phyloP scores from a whole-genome alignment of 768 basidiomycete genomes.

The Postia placenta region DNA sequence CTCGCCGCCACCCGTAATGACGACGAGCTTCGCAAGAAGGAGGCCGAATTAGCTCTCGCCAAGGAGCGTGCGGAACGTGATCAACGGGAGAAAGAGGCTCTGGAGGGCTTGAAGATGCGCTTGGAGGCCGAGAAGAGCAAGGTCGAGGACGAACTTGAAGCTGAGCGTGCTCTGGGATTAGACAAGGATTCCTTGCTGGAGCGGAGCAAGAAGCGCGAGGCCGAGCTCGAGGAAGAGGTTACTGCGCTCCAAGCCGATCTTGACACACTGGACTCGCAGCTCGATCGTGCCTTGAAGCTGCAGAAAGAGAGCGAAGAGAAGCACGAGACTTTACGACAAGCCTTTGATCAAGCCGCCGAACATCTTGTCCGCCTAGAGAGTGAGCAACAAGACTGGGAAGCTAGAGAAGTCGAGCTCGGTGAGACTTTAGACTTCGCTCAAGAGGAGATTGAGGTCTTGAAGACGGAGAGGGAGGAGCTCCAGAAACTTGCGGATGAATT shows the following conservation, averaged over 20 bases:
- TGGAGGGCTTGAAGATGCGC: slow-evolving; percentile 77
- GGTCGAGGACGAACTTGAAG: slow-evolving; percentile 76
- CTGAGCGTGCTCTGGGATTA: slow-evolving; percentile 69
- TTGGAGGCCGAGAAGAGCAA: slow-evolving; percentile 80
- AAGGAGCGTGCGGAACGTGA: slow-evolving; percentile 88
- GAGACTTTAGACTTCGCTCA: slow-evolving; percentile 54
- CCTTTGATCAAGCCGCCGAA: slow-evolving; percentile 81
- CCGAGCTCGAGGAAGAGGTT: slow-evolving; percentile 82
- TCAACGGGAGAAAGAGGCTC: slow-evolving; percentile 67
- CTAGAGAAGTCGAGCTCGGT: slow-evolving; percentile 56
- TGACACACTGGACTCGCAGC: slow-evolving; percentile 78
- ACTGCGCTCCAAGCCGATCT: slow-evolving; percentile 74
- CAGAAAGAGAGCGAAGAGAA: slow-evolving; percentile 81
- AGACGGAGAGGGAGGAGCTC: slow-evolving; percentile 54
- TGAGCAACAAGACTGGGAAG: slow-evolving; percentile 63
- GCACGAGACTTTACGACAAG: slow-evolving; percentile 59
- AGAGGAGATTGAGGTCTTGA: slow-evolving; percentile 51
- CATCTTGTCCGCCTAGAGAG: slow-evolving; percentile 78
- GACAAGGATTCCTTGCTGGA: slow-evolving; percentile 84
- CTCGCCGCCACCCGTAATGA: slow-evolving; percentile 90
- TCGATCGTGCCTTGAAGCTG: slow-evolving; percentile 70
- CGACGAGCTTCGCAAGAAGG: slow-evolving; percentile 85
- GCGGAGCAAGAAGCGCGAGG: slow-evolving; percentile 80
- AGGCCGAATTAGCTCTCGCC: slow-evolving; percentile 71
- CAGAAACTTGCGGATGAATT: slow-evolving; percentile 65